Base-by-base conservation (phyloP, 2,329 filamentous ascomycete species). In the Blastomyces parvus region DNA sequence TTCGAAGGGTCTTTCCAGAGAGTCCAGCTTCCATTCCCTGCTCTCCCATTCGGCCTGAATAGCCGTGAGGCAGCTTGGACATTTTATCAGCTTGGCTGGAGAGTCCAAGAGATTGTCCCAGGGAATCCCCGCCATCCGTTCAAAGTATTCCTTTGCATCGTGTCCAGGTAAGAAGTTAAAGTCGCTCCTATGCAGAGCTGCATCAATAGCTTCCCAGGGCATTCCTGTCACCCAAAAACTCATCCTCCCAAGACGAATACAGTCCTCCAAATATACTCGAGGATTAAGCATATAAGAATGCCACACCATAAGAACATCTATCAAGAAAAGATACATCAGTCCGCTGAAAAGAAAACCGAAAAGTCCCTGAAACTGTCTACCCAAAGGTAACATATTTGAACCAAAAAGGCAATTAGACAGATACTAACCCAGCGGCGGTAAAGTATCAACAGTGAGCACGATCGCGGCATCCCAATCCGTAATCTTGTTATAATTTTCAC, bases 231-330 rank as follows among this genome's bases (percentile, higher is more conserved):
- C 76, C 86, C 88, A 91, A 3, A 82, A 67, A 2, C 83, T 72
- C 36, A 82, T 77, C 63, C 79, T 78, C 0, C 84, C 84, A 36
- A 79, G 75, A 9, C 88, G 81, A 62, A 91, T 77, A 69, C 85
- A 86, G 71, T 93, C 89, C 69, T 92, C 88, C 4, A 91, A 81
- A 70, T 86, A 92, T n/a, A 78, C 79, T 50, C 87, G 80, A 0
- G 89, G 89, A 68, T 91, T 92, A 3, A 93, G 83, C 84, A 90
- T 87, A 70, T 90, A 89, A 0, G 88, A 79, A 73, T 93, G 89
- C 86, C 87, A 89, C 0, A 92, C 86, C 87, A 92, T 89, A 22
- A 91, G 74, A 0, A 92, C 84, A 74, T 92, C 89, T 80, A 73
- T 73, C 46, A 68, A 19, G 48, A n/a, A 46, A 25, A 17, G n/a